These are phyloP conservation scores for Sclerotinia borealis DNA, from an alignment of 2,329 filamentous ascomycete species.

Conservation along the genomic window DNA sequence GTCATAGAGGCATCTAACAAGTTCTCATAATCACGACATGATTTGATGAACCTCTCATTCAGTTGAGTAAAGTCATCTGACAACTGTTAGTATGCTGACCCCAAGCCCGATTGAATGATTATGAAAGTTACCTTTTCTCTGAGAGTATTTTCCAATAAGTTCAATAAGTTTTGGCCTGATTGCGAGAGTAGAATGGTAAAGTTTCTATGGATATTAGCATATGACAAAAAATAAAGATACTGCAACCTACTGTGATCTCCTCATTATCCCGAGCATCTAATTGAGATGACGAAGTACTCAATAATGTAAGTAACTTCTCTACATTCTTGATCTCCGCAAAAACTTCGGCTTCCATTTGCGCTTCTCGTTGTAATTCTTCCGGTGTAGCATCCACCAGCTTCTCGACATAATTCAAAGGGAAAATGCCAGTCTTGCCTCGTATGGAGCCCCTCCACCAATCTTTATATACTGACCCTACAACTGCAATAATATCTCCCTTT, in stretches of 20 bases:
- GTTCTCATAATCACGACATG: constrained; percentile 89
- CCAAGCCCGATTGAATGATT: background rate
- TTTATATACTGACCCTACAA: constrained; percentile 96
- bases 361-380: constrained; percentile 90
- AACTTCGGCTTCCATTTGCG: constrained; percentile 84
- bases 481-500: constrained; percentile 94
- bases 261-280: constrained; percentile 88
- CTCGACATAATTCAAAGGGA: constrained; percentile 97
- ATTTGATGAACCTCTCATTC: constrained; percentile 99
- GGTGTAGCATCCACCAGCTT: constrained; percentile 91
- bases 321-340: constrained; percentile 74
- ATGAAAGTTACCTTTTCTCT: constrained; percentile 75
- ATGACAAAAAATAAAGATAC: background rate
- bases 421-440: constrained; percentile 92
- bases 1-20: constrained; percentile 96
- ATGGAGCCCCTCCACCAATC: constrained; percentile 99
- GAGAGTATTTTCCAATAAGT: constrained; percentile 96
- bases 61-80: constrained; percentile 95
- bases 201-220: constrained; percentile 47
- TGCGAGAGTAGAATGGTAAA: constrained; percentile 86
- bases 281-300: constrained; percentile 80
- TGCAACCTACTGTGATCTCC: constrained; percentile 70
- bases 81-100: constrained; percentile 14
- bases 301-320: constrained; percentile 74
- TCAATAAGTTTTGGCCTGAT: constrained; percentile 97